phyloP scores from a whole-genome alignment of 1,284 basidiomycete genomes.

The Ustilago curta region DNA sequence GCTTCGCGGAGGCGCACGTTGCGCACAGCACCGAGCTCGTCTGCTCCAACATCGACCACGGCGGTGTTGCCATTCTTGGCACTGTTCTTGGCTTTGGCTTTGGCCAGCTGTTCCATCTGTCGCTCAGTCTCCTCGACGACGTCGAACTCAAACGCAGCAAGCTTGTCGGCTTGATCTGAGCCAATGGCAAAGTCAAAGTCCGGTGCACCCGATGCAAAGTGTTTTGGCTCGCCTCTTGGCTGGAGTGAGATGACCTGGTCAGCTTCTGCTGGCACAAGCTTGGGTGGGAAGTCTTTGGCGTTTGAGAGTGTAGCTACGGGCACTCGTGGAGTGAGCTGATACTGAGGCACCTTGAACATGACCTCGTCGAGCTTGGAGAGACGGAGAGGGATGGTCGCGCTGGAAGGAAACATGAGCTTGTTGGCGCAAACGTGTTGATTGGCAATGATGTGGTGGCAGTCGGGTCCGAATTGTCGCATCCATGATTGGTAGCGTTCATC shows the following conservation, averaged over 20 bases:
- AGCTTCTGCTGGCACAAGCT: conserved; percentile 24
- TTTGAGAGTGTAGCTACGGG: conserved; percentile 4
- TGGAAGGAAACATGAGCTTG: conserved; percentile 80
- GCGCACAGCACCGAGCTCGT: conserved; percentile 34
- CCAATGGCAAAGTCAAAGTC: conserved; percentile 64
- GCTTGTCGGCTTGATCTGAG: conserved; percentile 30
- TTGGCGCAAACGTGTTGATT: conserved; percentile 76
- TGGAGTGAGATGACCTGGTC: conserved; percentile 44
- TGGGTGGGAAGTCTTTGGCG: conserved; percentile 11
- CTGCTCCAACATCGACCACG: conserved; percentile 22
- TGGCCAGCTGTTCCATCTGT: conserved; percentile 71
- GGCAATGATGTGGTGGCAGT: conserved; percentile 73
- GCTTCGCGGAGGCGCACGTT: conserved; percentile 41
- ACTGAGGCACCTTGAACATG: conserved; percentile 81
- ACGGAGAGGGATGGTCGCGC: conserved; percentile 79
- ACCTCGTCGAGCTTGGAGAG: conserved; percentile 79
- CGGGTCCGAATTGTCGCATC: conserved; percentile 76
- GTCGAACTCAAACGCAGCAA: conserved; percentile 69
- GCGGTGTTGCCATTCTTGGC: conserved; percentile 51
- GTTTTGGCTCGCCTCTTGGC: conserved; percentile 39
- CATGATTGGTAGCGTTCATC: conserved; percentile 79
- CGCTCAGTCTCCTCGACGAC: conserved; percentile 71
- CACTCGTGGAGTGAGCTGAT: conserved; percentile 57
- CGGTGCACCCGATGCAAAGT: conserved; percentile 37
- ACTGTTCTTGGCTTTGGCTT: conserved; percentile 43